phyloP scores from a whole-genome alignment of 1,139 yeast genomes.

The Protomyces gravidus region DNA sequence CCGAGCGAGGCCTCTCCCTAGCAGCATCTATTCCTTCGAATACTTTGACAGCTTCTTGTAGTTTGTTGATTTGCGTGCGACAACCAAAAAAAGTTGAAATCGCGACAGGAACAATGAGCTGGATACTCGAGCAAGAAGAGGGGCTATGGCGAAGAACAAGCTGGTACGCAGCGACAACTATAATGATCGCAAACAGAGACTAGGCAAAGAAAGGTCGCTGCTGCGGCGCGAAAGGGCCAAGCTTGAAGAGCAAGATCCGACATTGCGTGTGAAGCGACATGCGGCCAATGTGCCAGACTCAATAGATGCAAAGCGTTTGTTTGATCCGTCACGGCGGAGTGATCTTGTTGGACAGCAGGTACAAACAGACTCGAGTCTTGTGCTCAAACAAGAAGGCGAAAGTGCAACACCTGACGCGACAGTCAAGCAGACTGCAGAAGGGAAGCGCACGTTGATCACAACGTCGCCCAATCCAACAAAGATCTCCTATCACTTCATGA shows the following conservation, averaged over 20 bases:
- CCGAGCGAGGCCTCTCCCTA: background rate
- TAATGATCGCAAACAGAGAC: constrained; percentile 21
- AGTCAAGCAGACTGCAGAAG: constrained; percentile 65
- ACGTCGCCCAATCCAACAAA: constrained; percentile 83
- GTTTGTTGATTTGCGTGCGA: background rate
- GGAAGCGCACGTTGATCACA: constrained; percentile 59
- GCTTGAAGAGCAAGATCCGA: constrained; percentile 22
- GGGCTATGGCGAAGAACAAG: constrained; percentile 25
- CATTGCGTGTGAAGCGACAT: constrained; percentile 50
- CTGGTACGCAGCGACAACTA: constrained; percentile 24
- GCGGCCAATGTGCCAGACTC: constrained; percentile 80
- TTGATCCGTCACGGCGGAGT: constrained; percentile 46
- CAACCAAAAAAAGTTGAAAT: background rate
- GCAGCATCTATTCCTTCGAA: background rate
- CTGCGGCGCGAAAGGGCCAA: constrained; percentile 19
- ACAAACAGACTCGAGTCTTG: constrained; percentile 7
- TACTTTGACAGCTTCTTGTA: background rate
- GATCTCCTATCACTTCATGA: constrained; percentile 86
- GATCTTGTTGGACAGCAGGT: constrained; percentile 10
- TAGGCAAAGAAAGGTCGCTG: constrained; percentile 11
- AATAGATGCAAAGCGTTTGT: constrained; percentile 80
- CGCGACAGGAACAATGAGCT: background rate
- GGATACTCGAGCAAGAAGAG: too few species aligned
- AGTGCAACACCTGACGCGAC: constrained; percentile 46
- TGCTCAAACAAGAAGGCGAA: constrained; percentile 10